Evolutionary conservation across 2,329 filamentous ascomycete species (phyloP), one percentile per base, ranked within the genome.

Genomic region (Fusarium sp.): DNA sequence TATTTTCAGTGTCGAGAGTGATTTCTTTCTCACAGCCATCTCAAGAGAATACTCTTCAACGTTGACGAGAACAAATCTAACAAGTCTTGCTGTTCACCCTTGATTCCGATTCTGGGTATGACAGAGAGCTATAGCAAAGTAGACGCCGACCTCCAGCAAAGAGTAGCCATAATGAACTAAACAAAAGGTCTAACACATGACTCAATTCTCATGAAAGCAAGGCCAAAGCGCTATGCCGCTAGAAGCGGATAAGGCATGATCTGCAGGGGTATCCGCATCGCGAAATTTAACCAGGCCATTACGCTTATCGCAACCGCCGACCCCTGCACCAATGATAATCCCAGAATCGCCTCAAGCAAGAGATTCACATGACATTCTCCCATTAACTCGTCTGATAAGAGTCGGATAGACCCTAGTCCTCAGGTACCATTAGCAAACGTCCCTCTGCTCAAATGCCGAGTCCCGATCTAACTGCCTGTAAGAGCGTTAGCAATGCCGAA

Each of bases 401-500:
- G 7, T 45, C 34, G 32, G 46, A 37, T 34, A 51, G 18, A 59
- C 47, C 62, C 60, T 23, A 30, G 45, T n/a, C 41, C 30, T 28
- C 18, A 46, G 30, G 16, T 55, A 28, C 50, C 30, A 18, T 16
- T 11, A 28, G 42, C 58, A 63, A 63, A 63, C 43, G 60, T 51
- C 28, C 59, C 62, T 41, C 21, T 4, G 7, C 10, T 5, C 20
- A 37, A 49, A 48, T 66, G 63, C 63, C 63, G 63, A 66, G 47
- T 66, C 63, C 63, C 63, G 63, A 60, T 11, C 30, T 45, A 61
- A 28, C 63, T 66, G 42, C 63, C 63, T 60, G 32, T 60, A 49
- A 55, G 14, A n/a, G 63, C 43, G 42, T 66, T 54, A 66, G 55
- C 54, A 66, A 66, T 66, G 63, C 63, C 63, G 61, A 54, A 64